Conservation (phyloP, 352 stramenopile genomes). For the Globisporangium solare region DNA sequence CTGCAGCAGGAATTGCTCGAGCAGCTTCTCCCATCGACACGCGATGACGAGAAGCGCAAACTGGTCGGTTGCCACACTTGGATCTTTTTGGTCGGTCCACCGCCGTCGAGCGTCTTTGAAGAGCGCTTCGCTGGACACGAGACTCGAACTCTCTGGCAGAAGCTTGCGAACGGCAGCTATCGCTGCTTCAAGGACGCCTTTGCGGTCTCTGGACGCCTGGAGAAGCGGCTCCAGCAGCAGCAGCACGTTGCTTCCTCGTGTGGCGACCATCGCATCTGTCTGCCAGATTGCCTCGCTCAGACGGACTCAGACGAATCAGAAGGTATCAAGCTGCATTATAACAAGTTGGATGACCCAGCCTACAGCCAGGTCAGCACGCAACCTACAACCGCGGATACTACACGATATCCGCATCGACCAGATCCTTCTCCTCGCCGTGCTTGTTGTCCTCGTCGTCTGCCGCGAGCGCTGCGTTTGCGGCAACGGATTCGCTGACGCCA, state of each 20-base stretch:
- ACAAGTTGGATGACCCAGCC: not conserved
- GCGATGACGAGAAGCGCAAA: slow-evolving; percentile 25
- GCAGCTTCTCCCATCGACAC: slow-evolving; percentile 22
- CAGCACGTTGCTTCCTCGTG: not conserved
- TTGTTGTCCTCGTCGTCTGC: not conserved
- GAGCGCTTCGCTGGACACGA: slow-evolving; percentile 10
- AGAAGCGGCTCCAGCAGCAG: slow-evolving; percentile 4
- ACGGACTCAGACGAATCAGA: slow-evolving; percentile 6
- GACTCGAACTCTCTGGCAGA: not conserved
- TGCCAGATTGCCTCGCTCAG: not conserved
- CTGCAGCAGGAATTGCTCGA: slow-evolving; percentile 32
- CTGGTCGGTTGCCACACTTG: not conserved
- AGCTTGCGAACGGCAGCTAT: not conserved
- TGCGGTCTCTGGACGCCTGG: not conserved
- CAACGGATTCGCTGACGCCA: slow-evolving; percentile 2
- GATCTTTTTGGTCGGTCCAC: slow-evolving; percentile 13
- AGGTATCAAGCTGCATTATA: not conserved
- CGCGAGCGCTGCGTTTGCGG: not conserved
- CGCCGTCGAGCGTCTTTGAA: slow-evolving; percentile 13
- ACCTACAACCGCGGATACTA: not conserved
- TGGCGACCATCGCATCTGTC: not conserved
- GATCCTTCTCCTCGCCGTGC: not conserved
- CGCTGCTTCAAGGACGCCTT: not conserved
- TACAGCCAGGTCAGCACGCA: not conserved
- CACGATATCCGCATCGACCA: slow-evolving; percentile 4